Evolutionary conservation across 2,329 filamentous ascomycete genomes (phyloP), one percentile per base, ranked within the genome.

Genomic region (Gaeumannomyces tritici): DNA sequence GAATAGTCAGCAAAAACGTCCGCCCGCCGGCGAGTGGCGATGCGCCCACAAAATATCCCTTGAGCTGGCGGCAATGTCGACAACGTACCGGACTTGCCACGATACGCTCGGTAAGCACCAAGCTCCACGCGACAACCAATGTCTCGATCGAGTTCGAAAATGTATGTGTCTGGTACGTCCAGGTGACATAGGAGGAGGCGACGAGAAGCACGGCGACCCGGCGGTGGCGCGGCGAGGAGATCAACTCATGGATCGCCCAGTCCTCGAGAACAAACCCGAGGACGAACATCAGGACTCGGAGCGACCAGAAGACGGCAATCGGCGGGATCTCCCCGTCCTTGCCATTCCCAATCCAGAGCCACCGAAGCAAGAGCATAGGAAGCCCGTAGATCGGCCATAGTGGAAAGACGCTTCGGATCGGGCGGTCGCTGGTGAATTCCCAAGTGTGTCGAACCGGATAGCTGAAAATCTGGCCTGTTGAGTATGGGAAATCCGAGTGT

Each of bases 141-240:
- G 95, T 98, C 78, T 99, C 95, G 67, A 98, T 84, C 65, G 93
- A 96, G 76, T 99, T 99, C 66, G 93, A 98, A 74, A 99, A 98
- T 15, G 95, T 98, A 76, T 99, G 95, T 24, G 91, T 95, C 76
- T 99, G 95, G 77, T 93, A 96, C 57, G 93, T 97, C 93, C 95
- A 99, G 59, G 95, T 99, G 68, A 97, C 93, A 76, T 98, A 99
- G 29, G 92, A 97, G 31, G 93, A 98, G 57, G 93, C 92, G 64
- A 97, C 89, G 63, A 99, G 82, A 57, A 96, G 80, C 57, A 96
- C 84, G 12, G 92, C 91, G 62, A 89, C 79, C 68, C 85, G 85
- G 66, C 91, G 87, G 70, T 85, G 80, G 64, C 87, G 87, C 65
- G 86, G 86, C 54, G 89, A 89, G 65, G 87, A 86, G 62, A 97